Evolutionary conservation across 2,329 filamentous ascomycete species (phyloP).

Genomic region (Capronia coronata): DNA sequence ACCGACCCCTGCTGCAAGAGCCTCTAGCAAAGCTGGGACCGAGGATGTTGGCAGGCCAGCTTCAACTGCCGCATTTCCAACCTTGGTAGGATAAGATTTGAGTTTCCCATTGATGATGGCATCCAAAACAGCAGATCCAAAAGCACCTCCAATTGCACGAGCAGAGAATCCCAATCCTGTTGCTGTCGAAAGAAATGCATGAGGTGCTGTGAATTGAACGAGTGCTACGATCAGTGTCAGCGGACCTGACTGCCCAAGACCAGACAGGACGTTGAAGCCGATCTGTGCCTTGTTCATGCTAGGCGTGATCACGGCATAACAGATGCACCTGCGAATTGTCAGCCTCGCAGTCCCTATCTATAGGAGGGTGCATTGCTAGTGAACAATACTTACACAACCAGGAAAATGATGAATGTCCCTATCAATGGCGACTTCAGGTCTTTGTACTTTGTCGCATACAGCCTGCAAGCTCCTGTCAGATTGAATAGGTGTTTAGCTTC

Average conservation of each 20-base stretch:
- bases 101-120: conserved; percentile 49
- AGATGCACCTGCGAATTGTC: conserved; percentile 36
- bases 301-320: conserved; percentile 43
- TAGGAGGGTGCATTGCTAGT: background rate
- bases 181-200: conserved; percentile 48
- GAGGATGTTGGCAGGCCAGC: conserved; percentile 41
- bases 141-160: conserved; percentile 49
- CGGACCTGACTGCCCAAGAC: conserved; percentile 46
- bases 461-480: conserved; percentile 19
- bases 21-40: conserved; percentile 37
- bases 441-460: conserved; percentile 46
- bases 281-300: conserved; percentile 43
- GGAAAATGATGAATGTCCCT: conserved; percentile 43
- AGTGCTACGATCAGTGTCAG: conserved; percentile 47
- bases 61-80: conserved; percentile 38
- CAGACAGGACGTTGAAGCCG: conserved; percentile 44
- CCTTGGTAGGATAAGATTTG: conserved; percentile 37
- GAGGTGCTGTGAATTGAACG: conserved; percentile 50
- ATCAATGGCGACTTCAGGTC: conserved; percentile 46
- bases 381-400: conserved; percentile 39
- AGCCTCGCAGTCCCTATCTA: conserved; percentile 1
- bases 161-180: conserved; percentile 50
- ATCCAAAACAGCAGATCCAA: conserved; percentile 48
- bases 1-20: conserved; percentile 35
- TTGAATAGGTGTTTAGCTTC: too few relatives aligned